These are phyloP conservation scores for Ustilaginoidea virens DNA, from an alignment of 2,329 filamentous ascomycete species.

Conservation along the genomic window DNA sequence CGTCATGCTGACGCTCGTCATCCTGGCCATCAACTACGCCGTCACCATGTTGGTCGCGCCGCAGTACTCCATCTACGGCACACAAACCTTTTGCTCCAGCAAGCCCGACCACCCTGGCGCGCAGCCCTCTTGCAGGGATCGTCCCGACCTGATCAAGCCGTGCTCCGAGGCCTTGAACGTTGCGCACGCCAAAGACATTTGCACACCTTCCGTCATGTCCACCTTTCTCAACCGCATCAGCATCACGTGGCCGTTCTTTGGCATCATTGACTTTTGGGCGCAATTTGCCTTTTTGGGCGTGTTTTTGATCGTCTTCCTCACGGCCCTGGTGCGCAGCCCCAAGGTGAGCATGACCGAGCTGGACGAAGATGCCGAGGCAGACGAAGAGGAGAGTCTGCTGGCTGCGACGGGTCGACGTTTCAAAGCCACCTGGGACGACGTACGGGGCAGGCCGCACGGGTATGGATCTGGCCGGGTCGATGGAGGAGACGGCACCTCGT, in stretches of 20 bases:
- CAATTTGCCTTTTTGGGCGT: conserved; percentile 82
- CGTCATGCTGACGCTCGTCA: conserved; percentile 78
- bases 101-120: conserved; percentile 44
- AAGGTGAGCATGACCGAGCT: conserved; percentile 60
- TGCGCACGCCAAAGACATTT: conserved; percentile 60
- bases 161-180: conserved; percentile 68
- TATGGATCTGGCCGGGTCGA: conserved; percentile 7
- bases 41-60: conserved; percentile 89
- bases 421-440: conserved; percentile 77
- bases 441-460: conserved; percentile 39
- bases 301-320: conserved; percentile 68
- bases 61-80: conserved; percentile 87
- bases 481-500: conserved; percentile 4
- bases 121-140: conserved; percentile 60
- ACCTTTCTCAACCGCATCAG: conserved; percentile 88
- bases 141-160: conserved; percentile 56
- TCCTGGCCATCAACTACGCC: conserved; percentile 83
- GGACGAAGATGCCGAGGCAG: conserved; percentile 79
- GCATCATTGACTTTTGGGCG: conserved; percentile 85
- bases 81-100: conserved; percentile 83
- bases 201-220: conserved; percentile 80
- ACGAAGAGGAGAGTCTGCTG: conserved; percentile 85
- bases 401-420: conserved; percentile 71
- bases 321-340: conserved; percentile 67
- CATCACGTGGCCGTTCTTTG: conserved; percentile 91